Evolutionary conservation across 2,329 filamentous ascomycete genomes (phyloP).

Genomic region (Cladophialophora yegresii): DNA sequence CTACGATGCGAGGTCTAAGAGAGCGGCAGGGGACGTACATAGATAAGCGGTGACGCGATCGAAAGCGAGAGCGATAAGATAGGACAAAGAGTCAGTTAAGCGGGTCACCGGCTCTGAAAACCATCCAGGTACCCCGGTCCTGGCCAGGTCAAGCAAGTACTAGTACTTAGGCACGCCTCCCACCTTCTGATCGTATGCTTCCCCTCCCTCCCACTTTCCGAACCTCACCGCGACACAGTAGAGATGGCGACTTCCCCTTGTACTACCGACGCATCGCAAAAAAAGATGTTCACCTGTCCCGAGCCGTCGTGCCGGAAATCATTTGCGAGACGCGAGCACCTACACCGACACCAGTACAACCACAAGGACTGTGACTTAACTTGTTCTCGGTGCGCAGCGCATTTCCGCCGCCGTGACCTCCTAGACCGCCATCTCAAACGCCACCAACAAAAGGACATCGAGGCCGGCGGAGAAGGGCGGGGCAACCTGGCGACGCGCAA

Average conservation of each 20-base stretch:
- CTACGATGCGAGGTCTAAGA: not conserved
- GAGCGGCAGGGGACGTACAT: not conserved
- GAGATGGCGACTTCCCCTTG: not conserved
- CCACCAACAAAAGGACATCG: conserved; percentile 54
- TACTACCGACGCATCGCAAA: not conserved
- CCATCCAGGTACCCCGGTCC: not conserved
- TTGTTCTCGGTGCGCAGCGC: not conserved
- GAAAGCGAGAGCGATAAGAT: not conserved
- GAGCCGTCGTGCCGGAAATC: not conserved
- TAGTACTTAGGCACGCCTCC: not conserved
- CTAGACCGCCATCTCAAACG: conserved; percentile 58
- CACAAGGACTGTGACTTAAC: not conserved
- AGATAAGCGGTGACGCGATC: not conserved
- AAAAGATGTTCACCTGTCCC: conserved; percentile 36
- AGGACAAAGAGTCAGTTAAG: not conserved
- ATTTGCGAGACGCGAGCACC: not conserved
- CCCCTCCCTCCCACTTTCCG: not conserved
- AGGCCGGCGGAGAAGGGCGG: conserved; percentile 52
- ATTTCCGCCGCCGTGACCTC: not conserved
- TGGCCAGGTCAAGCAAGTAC: too few species aligned
- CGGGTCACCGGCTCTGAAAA: not conserved
- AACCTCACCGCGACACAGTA: not conserved
- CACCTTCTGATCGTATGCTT: not conserved
- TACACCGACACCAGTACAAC: not conserved
- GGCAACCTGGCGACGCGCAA: conserved; percentile 55